Base-by-base conservation (phyloP, 148 eudicot genomes). In the Nepenthes mirabilis region DNA sequence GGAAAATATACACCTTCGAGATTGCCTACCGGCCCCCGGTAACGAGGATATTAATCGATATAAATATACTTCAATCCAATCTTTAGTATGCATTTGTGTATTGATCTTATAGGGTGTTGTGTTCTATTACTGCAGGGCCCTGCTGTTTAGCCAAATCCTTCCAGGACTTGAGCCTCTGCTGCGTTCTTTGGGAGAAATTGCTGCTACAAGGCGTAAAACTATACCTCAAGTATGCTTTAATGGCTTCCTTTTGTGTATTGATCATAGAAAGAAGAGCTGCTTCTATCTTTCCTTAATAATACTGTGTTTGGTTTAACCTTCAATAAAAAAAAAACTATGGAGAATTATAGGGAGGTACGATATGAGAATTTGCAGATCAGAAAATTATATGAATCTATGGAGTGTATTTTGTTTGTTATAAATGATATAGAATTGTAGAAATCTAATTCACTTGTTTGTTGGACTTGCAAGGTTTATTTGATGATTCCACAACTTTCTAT, bases 141-240 rank as follows among this genome's bases (percentile, higher is more conserved):
- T 91, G 57, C 65, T 91, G 58, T 91, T 88, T 61, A 63, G 82
- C 47, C 96, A 86, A 73, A 88, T 91, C 57, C 77, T 91, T 69
- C 95, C 98, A 1, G 96, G 96, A 50, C 73, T 91, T 65, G 88
- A 88, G 74, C 98, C 96, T 61, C 66, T 91, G 65, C 62, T 91
- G 63, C 48, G 11, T 36, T 71, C 86, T 9, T 67, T 91, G 51
- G 71, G 70, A 65, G 83, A 75, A 66, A 82, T 91, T 62, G 86
- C 96, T 5, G 68, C 62, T 36, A 83, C 55, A 76, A 83, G 96
- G 58, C 66, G 67, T 59, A 91, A 91, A 70, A 91, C 86, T 48
- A 65, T 79, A 71, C 68, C 96, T 9, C 98, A 91, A 83, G 97
- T 91, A 72, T 58, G 65, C 45, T 50, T 40, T 37, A 47, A 12